A percentile compares a stretch with the other conserved stretches of the same genome.
Conservation (phyloP, 176 grass and related monocot species). For the Ensete glaucum region DNA sequence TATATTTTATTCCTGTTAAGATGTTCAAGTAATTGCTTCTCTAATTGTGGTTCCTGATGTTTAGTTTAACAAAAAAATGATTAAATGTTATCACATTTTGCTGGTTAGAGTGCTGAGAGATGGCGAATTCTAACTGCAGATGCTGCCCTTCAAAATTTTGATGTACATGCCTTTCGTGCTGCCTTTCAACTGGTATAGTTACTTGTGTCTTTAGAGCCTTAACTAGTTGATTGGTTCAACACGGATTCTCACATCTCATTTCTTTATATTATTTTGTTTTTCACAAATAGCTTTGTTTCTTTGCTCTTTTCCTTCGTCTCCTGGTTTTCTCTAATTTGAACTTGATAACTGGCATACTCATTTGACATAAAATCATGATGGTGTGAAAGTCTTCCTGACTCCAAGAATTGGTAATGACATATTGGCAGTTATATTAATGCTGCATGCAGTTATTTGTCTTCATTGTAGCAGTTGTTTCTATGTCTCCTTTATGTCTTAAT, state of each 20-base stretch:
- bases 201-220: not conserved
- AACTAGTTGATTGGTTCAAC: slow-evolving; percentile 7
- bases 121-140: slow-evolving; percentile 81
- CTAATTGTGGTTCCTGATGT: not conserved
- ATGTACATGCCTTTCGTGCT: slow-evolving; percentile 78
- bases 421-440: too few relatives aligned
- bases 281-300: not conserved
- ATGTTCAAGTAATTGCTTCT: not conserved
- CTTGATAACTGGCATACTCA: not conserved
- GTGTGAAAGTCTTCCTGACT: not conserved
- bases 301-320: not conserved
- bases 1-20: not conserved
- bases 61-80: not conserved
- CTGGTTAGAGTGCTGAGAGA: slow-evolving; percentile 78
- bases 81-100: not conserved
- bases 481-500: not conserved
- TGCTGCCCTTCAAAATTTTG: slow-evolving; percentile 71
- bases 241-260: not conserved
- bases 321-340: not conserved
- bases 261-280: not conserved
- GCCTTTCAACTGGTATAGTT: slow-evolving; percentile 77
- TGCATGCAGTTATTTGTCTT: not conserved
- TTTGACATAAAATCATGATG: not conserved
- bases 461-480: not conserved
- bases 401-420: too few relatives aligned